phyloP scores from a whole-genome alignment of 306 rosid genomes.

The Ormosia semicastrata region DNA sequence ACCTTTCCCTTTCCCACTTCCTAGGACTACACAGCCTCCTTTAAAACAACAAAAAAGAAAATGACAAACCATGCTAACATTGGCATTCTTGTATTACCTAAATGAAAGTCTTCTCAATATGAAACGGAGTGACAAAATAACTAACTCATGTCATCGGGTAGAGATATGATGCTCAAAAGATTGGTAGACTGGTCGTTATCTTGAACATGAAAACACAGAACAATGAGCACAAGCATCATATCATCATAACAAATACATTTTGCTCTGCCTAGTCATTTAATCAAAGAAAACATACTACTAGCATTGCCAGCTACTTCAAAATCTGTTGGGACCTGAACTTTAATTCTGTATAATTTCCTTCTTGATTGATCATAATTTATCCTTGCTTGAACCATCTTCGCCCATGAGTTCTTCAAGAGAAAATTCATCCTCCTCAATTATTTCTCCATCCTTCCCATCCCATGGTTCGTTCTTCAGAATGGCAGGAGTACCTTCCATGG shows the following conservation, averaged over 20 bases:
- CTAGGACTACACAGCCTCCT: no score
- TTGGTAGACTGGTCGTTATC: constrained; percentile 10
- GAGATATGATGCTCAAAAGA: constrained; percentile 25
- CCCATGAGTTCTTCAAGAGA: constrained; percentile 98
- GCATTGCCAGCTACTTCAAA: constrained; percentile 15
- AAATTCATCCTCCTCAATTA: constrained; percentile 91
- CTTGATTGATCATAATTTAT: constrained; percentile 48
- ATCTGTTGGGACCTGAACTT: constrained; percentile 16
- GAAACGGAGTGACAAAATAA: not conserved
- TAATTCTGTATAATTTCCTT: not conserved
- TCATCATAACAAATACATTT: no score
- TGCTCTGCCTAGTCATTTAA: not conserved
- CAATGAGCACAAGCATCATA: not conserved
- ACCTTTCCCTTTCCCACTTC: no score
- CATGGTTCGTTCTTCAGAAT: constrained; percentile 76
- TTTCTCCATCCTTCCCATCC: constrained; percentile 96
- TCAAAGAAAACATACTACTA: constrained; percentile 18
- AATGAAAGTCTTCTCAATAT: not conserved
- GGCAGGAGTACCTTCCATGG: constrained; percentile 55
- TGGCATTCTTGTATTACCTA: not conserved
- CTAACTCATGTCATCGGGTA: no score
- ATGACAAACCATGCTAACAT: not conserved
- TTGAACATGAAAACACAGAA: constrained; percentile 9
- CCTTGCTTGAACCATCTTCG: constrained; percentile 62
- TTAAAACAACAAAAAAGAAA: no score